These are phyloP conservation scores for Coniochaeta sp. DNA, from an alignment of 2,329 filamentous ascomycete species.

Conservation along the genomic window DNA sequence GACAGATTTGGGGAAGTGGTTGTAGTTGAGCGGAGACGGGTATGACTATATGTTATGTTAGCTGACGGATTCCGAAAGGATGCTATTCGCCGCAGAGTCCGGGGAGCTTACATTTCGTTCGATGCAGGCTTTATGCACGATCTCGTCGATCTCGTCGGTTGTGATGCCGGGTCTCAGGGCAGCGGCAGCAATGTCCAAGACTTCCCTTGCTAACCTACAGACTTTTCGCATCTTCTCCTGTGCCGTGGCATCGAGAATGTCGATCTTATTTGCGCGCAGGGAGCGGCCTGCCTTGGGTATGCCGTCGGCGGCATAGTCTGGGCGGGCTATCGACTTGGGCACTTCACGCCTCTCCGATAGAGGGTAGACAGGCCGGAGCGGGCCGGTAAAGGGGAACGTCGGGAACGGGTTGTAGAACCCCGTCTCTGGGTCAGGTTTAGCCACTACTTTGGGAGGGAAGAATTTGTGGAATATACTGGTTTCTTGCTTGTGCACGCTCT, in stretches of 20 bases:
- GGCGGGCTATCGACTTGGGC: conserved; percentile 72
- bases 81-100: too few species aligned
- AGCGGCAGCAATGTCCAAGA: conserved; percentile 82
- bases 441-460: conserved; percentile 72
- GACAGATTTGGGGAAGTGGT: conserved; percentile 94
- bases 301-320: conserved; percentile 84
- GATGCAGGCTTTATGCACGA: conserved; percentile 91
- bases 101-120: conserved; percentile 69
- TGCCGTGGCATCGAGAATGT: conserved; percentile 70
- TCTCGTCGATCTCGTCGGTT: conserved; percentile 89
- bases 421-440: conserved; percentile 87
- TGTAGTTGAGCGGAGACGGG: conserved; percentile 45
- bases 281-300: conserved; percentile 56
- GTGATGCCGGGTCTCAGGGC: conserved; percentile 86
- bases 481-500: conserved; percentile 75
- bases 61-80: neutral
- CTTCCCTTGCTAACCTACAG: conserved; percentile 79
- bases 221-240: conserved; percentile 91
- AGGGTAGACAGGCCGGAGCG: conserved; percentile 79
- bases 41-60: conserved; percentile 12
- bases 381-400: conserved; percentile 73
- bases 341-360: conserved; percentile 66
- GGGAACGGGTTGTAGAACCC: conserved; percentile 91
- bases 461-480: conserved; percentile 67
- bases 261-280: conserved; percentile 65